A percentile compares a stretch with the other conserved stretches of the same genome.
phyloP scores from a whole-genome alignment of 768 basidiomycete species.

The Lactarius sanguifluus region DNA sequence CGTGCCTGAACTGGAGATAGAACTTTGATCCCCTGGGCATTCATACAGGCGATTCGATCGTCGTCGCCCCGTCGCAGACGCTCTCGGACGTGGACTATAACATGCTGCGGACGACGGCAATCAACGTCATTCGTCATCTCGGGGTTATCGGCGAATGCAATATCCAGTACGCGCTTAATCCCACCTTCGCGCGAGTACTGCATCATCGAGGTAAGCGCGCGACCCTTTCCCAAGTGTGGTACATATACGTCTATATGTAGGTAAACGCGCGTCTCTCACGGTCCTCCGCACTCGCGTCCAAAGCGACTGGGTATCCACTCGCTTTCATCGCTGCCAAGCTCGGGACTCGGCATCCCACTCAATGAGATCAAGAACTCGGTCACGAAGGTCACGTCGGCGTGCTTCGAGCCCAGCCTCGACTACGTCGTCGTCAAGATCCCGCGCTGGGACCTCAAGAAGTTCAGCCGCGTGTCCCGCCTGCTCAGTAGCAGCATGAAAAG shows the following conservation, averaged over 20 bases:
- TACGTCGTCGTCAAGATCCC: slow-evolving; percentile 99
- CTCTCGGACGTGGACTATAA: slow-evolving; percentile 99
- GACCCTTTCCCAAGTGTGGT: neutral
- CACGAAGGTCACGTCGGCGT: slow-evolving; percentile 93
- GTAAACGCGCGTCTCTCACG: slow-evolving; percentile 98
- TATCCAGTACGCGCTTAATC: slow-evolving; percentile 98
- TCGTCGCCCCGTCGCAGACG: slow-evolving; percentile 96
- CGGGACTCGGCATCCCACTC: slow-evolving; percentile 92
- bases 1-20: slow-evolving; percentile 44
- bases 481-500: slow-evolving; percentile 98
- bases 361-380: slow-evolving; percentile 98
- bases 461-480: slow-evolving; percentile 86
- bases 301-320: slow-evolving; percentile 96
- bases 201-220: slow-evolving; percentile 79
- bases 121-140: slow-evolving; percentile 98
- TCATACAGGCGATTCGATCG: slow-evolving; percentile 98
- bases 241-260: slow-evolving; percentile 33
- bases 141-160: slow-evolving; percentile 99
- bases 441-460: slow-evolving; percentile 99
- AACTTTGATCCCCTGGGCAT: slow-evolving; percentile 99
- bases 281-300: slow-evolving; percentile 96
- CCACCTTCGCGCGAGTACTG: slow-evolving; percentile 93
- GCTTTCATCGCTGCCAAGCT: slow-evolving; percentile 99
- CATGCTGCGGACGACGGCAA: slow-evolving; percentile 97
- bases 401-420: slow-evolving; percentile 97